Conservation (phyloP, 345 rosid species). For the Luvunga scandens region DNA sequence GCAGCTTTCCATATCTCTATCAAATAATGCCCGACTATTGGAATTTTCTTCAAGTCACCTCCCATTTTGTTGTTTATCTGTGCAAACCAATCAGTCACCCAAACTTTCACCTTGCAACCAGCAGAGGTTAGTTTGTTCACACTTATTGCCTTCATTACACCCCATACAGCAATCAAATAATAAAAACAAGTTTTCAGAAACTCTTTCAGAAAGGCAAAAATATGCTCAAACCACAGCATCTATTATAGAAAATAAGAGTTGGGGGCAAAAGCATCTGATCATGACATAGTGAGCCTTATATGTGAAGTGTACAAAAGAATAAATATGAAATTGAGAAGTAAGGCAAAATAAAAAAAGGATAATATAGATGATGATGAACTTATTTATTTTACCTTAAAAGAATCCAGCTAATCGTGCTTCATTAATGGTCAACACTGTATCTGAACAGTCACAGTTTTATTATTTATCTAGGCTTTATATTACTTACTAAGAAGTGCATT, state of each 20-base stretch:
- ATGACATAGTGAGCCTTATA: not conserved
- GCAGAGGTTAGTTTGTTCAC: slow-evolving; percentile 88
- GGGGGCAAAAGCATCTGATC: not conserved
- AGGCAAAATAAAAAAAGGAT: not conserved
- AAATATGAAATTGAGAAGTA: not conserved
- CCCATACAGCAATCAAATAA: slow-evolving; percentile 38
- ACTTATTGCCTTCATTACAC: slow-evolving; percentile 75
- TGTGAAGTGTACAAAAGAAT: not conserved
- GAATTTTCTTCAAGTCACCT: slow-evolving; percentile 78
- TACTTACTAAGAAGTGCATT: too few relatives aligned
- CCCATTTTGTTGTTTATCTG: slow-evolving; percentile 89
- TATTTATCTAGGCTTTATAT: too few relatives aligned
- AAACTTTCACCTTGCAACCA: slow-evolving; percentile 81
- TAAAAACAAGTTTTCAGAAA: not conserved
- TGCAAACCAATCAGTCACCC: slow-evolving; percentile 99
- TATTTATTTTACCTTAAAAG: not conserved
- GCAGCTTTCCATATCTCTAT: slow-evolving; percentile 84
- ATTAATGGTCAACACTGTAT: not conserved
- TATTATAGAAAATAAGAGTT: not conserved
- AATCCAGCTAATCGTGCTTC: not conserved
- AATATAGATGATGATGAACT: not conserved
- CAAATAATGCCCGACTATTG: slow-evolving; percentile 59
- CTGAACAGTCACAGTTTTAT: not conserved
- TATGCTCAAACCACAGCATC: not conserved
- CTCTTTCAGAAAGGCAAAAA: not conserved